Percentiles rank a stretch among this genome's conserved stretches.
These are phyloP conservation scores for Chrysanthemum lavandulifolium DNA, from an alignment of 129 eudicot genomes.

Conservation along the genomic window DNA sequence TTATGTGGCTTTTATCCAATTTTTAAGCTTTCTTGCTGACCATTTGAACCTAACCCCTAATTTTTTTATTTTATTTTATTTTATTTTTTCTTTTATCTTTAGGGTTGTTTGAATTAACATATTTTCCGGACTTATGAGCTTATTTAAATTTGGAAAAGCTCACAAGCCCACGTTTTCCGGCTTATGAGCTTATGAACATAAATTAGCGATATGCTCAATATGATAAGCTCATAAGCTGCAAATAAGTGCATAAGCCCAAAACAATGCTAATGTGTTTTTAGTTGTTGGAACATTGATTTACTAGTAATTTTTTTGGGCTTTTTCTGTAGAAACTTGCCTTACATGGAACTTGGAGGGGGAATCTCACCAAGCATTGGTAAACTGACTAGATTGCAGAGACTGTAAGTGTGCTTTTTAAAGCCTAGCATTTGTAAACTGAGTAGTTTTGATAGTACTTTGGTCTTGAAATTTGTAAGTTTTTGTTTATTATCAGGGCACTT, in stretches of 20 bases:
- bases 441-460: not conserved
- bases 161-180: too few relatives aligned
- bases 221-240: too few relatives aligned
- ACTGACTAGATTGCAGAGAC: conserved; percentile 74
- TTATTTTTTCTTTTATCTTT: not conserved
- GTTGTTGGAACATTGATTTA: conserved; percentile 6
- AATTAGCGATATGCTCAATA: too few relatives aligned
- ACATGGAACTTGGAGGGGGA: conserved; percentile 82
- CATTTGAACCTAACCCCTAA: conserved; percentile 11
- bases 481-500: conserved; percentile 64
- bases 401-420: conserved; percentile 48
- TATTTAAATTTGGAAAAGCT: too few relatives aligned
- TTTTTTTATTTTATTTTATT: not conserved
- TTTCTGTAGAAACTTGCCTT: conserved; percentile 72
- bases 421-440: not conserved
- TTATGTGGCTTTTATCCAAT: too few relatives aligned
- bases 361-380: conserved; percentile 91
- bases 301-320: conserved; percentile 7
- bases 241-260: too few relatives aligned
- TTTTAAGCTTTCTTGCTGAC: not conserved
- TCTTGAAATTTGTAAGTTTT: not conserved
- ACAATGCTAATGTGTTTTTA: not conserved
- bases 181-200: too few relatives aligned
- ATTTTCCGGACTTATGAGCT: too few relatives aligned
- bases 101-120: not conserved